A percentile compares a stretch with the other conserved stretches of the same genome.
Conservation (phyloP, 768 basidiomycete genomes). For the Calocera cornea region DNA sequence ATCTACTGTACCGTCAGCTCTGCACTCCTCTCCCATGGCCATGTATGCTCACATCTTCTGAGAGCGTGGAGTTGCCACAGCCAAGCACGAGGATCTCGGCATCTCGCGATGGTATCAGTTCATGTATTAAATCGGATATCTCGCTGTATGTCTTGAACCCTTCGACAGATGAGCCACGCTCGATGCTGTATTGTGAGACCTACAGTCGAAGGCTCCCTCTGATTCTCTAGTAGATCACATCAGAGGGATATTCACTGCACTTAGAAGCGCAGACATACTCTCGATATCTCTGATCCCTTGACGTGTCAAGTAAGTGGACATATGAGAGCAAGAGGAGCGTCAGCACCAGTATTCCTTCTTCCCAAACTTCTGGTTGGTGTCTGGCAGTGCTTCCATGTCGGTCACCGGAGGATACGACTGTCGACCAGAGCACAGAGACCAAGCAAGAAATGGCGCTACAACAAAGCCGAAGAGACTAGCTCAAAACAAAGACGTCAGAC, state of each 20-base stretch:
- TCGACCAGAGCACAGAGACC: too few species aligned
- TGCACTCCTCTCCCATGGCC: not conserved
- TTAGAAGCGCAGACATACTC: not conserved
- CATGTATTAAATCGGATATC: slow-evolving; percentile 45
- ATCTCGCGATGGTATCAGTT: slow-evolving; percentile 46
- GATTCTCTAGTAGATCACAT: not conserved
- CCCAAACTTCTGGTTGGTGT: slow-evolving; percentile 14
- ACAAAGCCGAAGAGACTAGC: too few species aligned
- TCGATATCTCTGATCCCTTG: slow-evolving; percentile 16
- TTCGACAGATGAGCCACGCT: not conserved
- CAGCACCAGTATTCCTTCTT: slow-evolving; percentile 16
- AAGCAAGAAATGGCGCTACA: too few species aligned
- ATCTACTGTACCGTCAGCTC: slow-evolving; percentile 33
- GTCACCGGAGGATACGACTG: not conserved
- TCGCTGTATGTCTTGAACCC: slow-evolving; percentile 80
- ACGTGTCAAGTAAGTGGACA: not conserved
- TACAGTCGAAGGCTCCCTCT: slow-evolving; percentile 43
- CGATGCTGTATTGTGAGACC: slow-evolving; percentile 28
- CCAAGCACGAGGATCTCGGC: slow-evolving; percentile 57
- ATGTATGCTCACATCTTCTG: slow-evolving; percentile 45
- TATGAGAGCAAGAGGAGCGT: not conserved
- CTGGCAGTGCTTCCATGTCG: slow-evolving; percentile 13
- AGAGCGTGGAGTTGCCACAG: slow-evolving; percentile 70
- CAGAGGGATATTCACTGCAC: not conserved
- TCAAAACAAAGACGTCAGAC: too few species aligned